Evolutionary conservation across 2,329 filamentous ascomycete genomes (phyloP), one percentile per base, ranked within the genome.

Genomic region (Pestalotiopsis fici): DNA sequence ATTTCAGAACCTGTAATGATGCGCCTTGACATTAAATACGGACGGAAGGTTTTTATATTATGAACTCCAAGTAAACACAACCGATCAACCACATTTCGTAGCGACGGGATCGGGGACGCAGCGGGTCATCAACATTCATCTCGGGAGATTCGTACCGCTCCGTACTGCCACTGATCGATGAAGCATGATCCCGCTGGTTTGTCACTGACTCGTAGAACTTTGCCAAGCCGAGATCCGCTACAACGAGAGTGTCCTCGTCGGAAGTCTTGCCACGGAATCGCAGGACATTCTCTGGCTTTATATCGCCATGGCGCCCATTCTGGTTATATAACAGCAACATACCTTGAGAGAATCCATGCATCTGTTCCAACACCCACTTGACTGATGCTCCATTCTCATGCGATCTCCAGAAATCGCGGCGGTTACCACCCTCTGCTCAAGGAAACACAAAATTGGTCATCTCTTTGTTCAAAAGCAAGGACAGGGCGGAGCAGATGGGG

Each of bases 81-180:
- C 71, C 71, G 54, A 71, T 60, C 3, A 69, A 68, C 71, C 71
- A 72, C 5, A 67, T 66, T 21, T 72, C 71, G 39, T 50, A 72
- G n/a, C 68, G 37, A 2, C 71, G 66, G 0, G 68, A 70, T 21
- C 67, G 23, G 15, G 64, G 23, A 2, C 28, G 11, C 12, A 2
- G 3, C 3, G 15, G n/a, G 4, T 62, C 18, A 18, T 65, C 23
- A 3, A 39, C 5, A 6, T 47, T 43, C 4, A 70, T 37, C 59
- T 72, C 71, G 1, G 71, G 71, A 3, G 71, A 39, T 13, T 54
- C 65, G 54, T 72, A 70, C 4, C 61, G 65, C n/a, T 43, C 35
- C 3, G 66, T 63, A 5, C 47, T 37, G 27, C 27, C 61, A n/a
- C 4, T 18, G 18, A 64, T 54, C 4, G 61, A 64, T 31, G 61